These are phyloP conservation scores for Batkoa obscura DNA, from an alignment of 371 early-diverging fungal species.

Conservation along the genomic window DNA sequence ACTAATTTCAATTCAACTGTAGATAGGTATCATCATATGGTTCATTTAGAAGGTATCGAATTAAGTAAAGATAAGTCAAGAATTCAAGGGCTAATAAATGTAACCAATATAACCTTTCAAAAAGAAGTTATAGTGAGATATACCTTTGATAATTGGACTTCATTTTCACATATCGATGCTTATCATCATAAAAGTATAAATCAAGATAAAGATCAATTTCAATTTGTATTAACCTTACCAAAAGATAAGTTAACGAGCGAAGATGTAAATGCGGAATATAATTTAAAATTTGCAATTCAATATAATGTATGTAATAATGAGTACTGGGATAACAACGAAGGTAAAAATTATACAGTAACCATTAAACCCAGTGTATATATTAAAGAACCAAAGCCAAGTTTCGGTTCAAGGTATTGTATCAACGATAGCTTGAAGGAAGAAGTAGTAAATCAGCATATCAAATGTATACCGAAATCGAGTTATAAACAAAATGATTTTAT, in stretches of 20 bases:
- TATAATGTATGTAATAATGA: slow-evolving; percentile 4
- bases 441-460: too few species aligned
- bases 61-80: neutral
- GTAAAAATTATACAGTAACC: neutral
- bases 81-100: neutral
- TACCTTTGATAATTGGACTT: slow-evolving; percentile 11
- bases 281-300: neutral
- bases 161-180: slow-evolving; percentile 1
- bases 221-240: neutral
- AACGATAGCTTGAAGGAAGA: too few species aligned
- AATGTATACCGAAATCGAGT: too few species aligned
- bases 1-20: neutral
- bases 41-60: neutral
- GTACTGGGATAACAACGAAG: slow-evolving; percentile 7
- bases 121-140: slow-evolving; percentile 10
- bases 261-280: neutral
- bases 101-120: slow-evolving; percentile 12
- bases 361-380: neutral
- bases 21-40: neutral
- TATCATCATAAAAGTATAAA: neutral
- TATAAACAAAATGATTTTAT: too few species aligned
- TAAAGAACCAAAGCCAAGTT: too few species aligned
- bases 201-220: neutral
- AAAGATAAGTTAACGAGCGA: neutral
- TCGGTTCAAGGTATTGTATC: too few species aligned